phyloP scores from a whole-genome alignment of 352 stramenopile species.

The Globisporangium paroecandrum region DNA sequence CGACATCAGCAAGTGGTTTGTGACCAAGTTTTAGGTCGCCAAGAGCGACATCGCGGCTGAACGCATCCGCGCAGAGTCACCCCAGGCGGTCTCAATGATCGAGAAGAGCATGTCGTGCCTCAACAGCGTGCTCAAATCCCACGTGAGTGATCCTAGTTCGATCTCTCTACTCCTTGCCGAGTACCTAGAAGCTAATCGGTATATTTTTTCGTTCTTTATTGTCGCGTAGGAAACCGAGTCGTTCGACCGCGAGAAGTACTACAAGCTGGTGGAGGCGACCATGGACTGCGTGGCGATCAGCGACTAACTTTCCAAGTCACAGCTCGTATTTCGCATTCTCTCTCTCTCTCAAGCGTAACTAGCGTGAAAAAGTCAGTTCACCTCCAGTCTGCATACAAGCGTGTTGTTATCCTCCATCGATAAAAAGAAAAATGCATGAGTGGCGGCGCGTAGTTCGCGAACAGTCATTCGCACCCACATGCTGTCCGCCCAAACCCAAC shows the following conservation, averaged over 20 bases:
- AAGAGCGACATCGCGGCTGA: not conserved
- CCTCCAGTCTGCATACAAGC: no score
- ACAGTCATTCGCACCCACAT: no score
- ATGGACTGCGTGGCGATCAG: not conserved
- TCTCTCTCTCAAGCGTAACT: not conserved
- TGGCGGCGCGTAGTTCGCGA: no score
- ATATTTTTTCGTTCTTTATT: not conserved
- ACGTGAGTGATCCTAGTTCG: not conserved
- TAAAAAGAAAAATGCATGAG: no score
- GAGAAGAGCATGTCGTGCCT: conserved; percentile 4
- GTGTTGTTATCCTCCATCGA: no score
- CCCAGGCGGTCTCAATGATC: not conserved
- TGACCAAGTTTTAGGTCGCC: not conserved
- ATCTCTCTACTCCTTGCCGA: no score
- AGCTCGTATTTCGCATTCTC: not conserved
- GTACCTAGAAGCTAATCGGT: not conserved
- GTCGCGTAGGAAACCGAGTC: not conserved
- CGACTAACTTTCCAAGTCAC: not conserved
- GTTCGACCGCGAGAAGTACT: conserved; percentile 8
- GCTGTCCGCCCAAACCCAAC: no score
- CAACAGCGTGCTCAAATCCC: not conserved
- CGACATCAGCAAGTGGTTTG: not conserved
- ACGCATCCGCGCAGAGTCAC: not conserved
- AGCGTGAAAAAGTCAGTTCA: no score
- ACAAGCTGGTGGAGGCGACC: conserved; percentile 1